A percentile compares a stretch with the other conserved stretches of the same genome.
Conservation (phyloP, 2,329 filamentous ascomycete genomes). For the Elsinoe arachidis region DNA sequence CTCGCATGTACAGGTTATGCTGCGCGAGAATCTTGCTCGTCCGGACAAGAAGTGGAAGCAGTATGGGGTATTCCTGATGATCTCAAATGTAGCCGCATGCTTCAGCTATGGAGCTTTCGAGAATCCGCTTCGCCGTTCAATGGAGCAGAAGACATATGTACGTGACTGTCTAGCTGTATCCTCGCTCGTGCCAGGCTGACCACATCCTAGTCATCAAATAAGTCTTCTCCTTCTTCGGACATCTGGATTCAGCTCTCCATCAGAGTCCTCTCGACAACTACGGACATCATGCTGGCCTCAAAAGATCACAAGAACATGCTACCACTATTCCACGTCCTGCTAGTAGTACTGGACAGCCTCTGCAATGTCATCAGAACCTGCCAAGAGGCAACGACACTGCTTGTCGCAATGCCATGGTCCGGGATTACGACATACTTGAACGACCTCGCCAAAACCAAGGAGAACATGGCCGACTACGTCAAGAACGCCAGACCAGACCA, state of each 20-base stretch:
- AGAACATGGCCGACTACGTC: conserved; percentile 29
- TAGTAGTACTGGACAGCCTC: conserved; percentile 51
- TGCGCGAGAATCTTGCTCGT: not conserved
- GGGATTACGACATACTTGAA: conserved; percentile 46
- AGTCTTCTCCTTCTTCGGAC: not conserved
- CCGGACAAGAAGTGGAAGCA: conserved; percentile 42
- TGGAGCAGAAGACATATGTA: conserved; percentile 19
- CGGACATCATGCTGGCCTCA: conserved; percentile 31
- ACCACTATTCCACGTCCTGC: conserved; percentile 53
- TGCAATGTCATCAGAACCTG: conserved; percentile 9
- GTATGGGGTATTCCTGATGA: conserved; percentile 49
- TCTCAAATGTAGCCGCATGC: conserved; percentile 47
- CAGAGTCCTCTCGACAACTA: conserved; percentile 33
- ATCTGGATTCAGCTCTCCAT: conserved; percentile 28
- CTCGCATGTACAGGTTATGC: not conserved
- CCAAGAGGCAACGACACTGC: conserved; percentile 13
- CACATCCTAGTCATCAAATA: not conserved
- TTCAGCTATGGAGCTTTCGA: conserved; percentile 46
- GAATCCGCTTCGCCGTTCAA: conserved; percentile 40
- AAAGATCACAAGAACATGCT: conserved; percentile 37
- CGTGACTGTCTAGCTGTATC: not conserved
- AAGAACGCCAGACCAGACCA: conserved; percentile 27
- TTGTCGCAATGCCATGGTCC: conserved; percentile 46
- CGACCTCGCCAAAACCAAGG: conserved; percentile 33
- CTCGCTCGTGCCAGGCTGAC: not conserved